A percentile compares a stretch with the other conserved stretches of the same genome.
Evolutionary conservation across 352 stramenopile species (phyloP).

Genomic region (Pythium brachiatum): DNA sequence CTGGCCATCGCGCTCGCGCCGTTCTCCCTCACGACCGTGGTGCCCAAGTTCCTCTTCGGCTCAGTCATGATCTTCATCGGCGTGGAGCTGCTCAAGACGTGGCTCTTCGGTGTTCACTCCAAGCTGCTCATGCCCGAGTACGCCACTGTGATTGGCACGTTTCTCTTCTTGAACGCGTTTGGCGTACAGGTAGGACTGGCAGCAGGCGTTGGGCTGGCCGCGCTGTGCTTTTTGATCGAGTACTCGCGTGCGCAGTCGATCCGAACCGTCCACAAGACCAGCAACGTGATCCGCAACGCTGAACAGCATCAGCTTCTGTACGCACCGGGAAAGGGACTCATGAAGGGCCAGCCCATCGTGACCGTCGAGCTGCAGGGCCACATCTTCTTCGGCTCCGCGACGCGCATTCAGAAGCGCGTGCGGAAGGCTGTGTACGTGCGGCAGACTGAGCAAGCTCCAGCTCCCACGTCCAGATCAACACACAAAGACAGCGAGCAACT

Average conservation of each 20-base stretch:
- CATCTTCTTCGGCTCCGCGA: slow-evolving; percentile 77
- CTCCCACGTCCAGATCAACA: background rate
- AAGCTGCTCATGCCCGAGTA: slow-evolving; percentile 87
- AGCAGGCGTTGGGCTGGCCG: slow-evolving; percentile 42
- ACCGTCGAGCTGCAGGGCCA: slow-evolving; percentile 68
- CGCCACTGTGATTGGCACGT: slow-evolving; percentile 87
- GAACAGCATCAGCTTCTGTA: slow-evolving; percentile 59
- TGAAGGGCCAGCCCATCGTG: slow-evolving; percentile 54
- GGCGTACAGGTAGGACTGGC: slow-evolving; percentile 89
- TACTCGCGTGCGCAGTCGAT: slow-evolving; percentile 68
- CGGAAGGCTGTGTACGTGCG: slow-evolving; percentile 61
- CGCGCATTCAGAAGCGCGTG: slow-evolving; percentile 62
- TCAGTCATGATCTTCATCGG: slow-evolving; percentile 96
- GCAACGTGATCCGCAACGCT: slow-evolving; percentile 61
- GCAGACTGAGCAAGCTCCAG: background rate
- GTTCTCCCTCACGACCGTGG: slow-evolving; percentile 87
- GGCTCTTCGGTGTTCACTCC: slow-evolving; percentile 54
- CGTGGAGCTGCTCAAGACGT: slow-evolving; percentile 91
- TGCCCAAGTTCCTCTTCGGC: slow-evolving; percentile 97
- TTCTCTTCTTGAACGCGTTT: slow-evolving; percentile 86
- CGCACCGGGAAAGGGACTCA: slow-evolving; percentile 8
- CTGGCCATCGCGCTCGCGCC: slow-evolving; percentile 69
- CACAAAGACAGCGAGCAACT: slow-evolving; percentile 23
- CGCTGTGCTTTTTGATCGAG: slow-evolving; percentile 83
- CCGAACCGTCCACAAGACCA: slow-evolving; percentile 53